A percentile compares a stretch with the other conserved stretches of the same genome.
phyloP scores from a whole-genome alignment of 768 basidiomycete genomes.

The Pisolithus tinctorius region DNA sequence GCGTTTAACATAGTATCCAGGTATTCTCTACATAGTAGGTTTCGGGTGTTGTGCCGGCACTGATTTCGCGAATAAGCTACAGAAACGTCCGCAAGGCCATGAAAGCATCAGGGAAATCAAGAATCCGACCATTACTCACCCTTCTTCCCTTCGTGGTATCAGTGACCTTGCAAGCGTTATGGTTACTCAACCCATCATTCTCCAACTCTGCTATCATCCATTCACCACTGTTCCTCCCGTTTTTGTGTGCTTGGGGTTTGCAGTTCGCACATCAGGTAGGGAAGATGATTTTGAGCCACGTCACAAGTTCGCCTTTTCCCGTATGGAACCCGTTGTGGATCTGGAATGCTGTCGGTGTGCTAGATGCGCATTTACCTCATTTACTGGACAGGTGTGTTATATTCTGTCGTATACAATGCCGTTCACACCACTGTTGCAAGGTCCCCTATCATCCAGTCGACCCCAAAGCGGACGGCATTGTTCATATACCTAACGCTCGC shows the following conservation, averaged over 20 bases:
- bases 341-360: slow-evolving; percentile 66
- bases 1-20: slow-evolving; percentile 75
- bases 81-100: slow-evolving; percentile 69
- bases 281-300: slow-evolving; percentile 87
- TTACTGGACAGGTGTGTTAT: slow-evolving; percentile 57
- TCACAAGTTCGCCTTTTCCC: slow-evolving; percentile 80
- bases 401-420: slow-evolving; percentile 1
- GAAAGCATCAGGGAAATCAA: slow-evolving; percentile 33
- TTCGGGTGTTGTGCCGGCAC: neutral
- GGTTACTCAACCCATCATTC: slow-evolving; percentile 68
- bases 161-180: slow-evolving; percentile 64
- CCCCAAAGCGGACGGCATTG: slow-evolving; percentile 50
- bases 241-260: slow-evolving; percentile 88
- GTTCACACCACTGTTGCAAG: slow-evolving; percentile 26
- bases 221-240: slow-evolving; percentile 76
- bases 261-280: slow-evolving; percentile 89
- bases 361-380: slow-evolving; percentile 77
- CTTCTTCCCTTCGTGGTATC: slow-evolving; percentile 78
- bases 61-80: slow-evolving; percentile 44
- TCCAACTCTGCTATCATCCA: slow-evolving; percentile 63
- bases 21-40: slow-evolving; percentile 25
- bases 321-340: slow-evolving; percentile 84
- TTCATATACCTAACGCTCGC: slow-evolving; percentile 69
- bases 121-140: slow-evolving; percentile 54
- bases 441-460: slow-evolving; percentile 69